phyloP scores from a whole-genome alignment of 371 early-diverging fungal species.

The Gilbertella persicaria region DNA sequence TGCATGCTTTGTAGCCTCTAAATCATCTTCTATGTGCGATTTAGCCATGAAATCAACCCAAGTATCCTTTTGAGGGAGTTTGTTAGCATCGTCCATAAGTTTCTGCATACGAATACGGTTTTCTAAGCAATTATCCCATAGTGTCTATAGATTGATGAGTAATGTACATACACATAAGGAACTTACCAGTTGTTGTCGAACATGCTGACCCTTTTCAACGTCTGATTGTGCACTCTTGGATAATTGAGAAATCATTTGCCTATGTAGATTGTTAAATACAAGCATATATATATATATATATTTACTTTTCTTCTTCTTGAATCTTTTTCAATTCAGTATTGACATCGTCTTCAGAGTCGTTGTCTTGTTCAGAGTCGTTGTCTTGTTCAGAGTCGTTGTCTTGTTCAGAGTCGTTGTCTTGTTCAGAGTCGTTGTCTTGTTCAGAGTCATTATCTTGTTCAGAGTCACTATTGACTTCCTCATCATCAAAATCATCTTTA shows the following conservation, averaged over 20 bases:
- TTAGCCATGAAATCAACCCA: slow-evolving; percentile 37
- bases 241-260: slow-evolving; percentile 65
- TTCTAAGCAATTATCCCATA: slow-evolving; percentile 90
- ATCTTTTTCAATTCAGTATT: slow-evolving; percentile 74
- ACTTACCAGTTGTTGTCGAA: slow-evolving; percentile 68
- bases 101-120: slow-evolving; percentile 90
- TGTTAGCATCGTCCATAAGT: slow-evolving; percentile 73
- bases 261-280: slow-evolving; percentile 7
- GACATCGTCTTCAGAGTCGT: slow-evolving; percentile 31
- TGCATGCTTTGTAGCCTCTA: slow-evolving; percentile 34
- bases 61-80: slow-evolving; percentile 68
- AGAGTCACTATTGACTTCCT: slow-evolving; percentile 21
- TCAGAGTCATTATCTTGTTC: slow-evolving; percentile 32
- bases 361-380: slow-evolving; percentile 20
- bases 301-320: slow-evolving; percentile 78
- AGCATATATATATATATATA: background rate
- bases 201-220: slow-evolving; percentile 88
- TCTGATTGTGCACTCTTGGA: slow-evolving; percentile 76
- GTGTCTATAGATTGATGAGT: too few species aligned
- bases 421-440: slow-evolving; percentile 28
- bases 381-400: slow-evolving; percentile 32
- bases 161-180: background rate
- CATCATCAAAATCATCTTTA: slow-evolving; percentile 22
- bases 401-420: slow-evolving; percentile 20
- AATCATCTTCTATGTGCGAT: slow-evolving; percentile 31